Evolutionary conservation across 2,329 filamentous ascomycete genomes (phyloP), one percentile per base, ranked within the genome.

Genomic region (Fusarium longipes): DNA sequence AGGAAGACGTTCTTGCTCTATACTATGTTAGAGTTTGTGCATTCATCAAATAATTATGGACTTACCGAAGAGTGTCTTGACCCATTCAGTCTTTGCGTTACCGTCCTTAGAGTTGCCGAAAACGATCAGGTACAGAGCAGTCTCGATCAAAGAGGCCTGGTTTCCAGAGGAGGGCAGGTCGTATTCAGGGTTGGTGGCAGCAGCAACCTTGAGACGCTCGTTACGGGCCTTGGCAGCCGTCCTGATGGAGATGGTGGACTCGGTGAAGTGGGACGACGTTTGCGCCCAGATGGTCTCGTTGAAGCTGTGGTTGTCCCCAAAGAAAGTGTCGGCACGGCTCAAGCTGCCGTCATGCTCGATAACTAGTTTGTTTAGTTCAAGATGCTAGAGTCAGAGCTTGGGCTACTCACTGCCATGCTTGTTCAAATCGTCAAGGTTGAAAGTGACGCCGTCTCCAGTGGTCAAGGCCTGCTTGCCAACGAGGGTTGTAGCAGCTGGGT

Each of bases 251-350:
- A 72, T 72, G n/a, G 59, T 72, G 3, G 50, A 20, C 24, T 67
- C 53, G 1, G 60, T 65, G 14, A 72, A 72, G 32, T 72, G 70
- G 2, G 70, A 54, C 7, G 57, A 47, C 2, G 68, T 67, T 2
- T 44, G 10, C 1, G 35, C 33, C 70, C 70, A 72, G 38, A 72
- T 69, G 24, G 65, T 67, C 57, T 71, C 24, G 29, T 71, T 71
- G 57, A 71, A 71, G 35, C 66, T 71, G 25, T 63, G 38, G 25
- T 72, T 72, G 3, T 72, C 70, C 29, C 70, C 70, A 18, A 72
- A 69, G 52, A 61, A 67, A 27, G 63, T 27, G 4, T 72, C 70
- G 25, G 36, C 60, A 14, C 70, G 70, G 38, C 70, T 72, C n/a
- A 72, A 35, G 4, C 70, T 72, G 15, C 70, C 70, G 3, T 72